Evolutionary conservation across 2,329 filamentous ascomycete species (phyloP).

Genomic region (Purpureocillium lavendulum): DNA sequence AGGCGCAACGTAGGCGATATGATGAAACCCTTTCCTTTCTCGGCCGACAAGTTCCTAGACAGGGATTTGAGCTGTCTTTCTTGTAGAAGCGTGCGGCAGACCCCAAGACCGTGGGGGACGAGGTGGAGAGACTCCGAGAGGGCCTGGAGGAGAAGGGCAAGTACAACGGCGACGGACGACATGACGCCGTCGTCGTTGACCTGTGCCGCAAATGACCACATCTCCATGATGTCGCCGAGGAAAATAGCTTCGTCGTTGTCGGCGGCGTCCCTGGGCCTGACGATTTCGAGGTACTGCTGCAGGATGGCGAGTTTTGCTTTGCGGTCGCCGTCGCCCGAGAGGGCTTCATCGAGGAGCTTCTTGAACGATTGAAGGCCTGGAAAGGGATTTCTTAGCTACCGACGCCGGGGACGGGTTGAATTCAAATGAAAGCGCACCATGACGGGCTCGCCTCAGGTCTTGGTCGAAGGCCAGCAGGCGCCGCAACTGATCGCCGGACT

Average conservation of each 20-base stretch:
- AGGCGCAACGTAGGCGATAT: conserved; percentile 83
- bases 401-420: neutral
- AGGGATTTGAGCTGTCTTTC: conserved; percentile 74
- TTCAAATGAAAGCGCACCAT: conserved; percentile 36
- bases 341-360: conserved; percentile 58
- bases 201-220: conserved; percentile 76
- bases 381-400: neutral
- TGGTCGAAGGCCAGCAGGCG: conserved; percentile 64
- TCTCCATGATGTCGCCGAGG: conserved; percentile 74
- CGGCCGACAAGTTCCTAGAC: conserved; percentile 67
- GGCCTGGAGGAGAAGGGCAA: conserved; percentile 74
- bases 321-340: conserved; percentile 35
- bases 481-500: conserved; percentile 57
- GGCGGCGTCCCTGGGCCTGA: conserved; percentile 36
- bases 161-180: conserved; percentile 69
- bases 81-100: conserved; percentile 76
- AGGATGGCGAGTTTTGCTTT: conserved; percentile 47
- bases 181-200: conserved; percentile 74
- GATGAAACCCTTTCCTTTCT: conserved; percentile 76
- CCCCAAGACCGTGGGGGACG: conserved; percentile 62
- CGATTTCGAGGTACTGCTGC: conserved; percentile 56
- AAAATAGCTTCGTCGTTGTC: conserved; percentile 47
- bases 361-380: conserved; percentile 63
- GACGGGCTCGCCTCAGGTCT: conserved; percentile 57
- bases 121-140: conserved; percentile 69